Evolutionary conservation across 1,284 basidiomycete species (phyloP), one percentile per base, ranked within the genome.

Genomic region (Farysia itapuensis): DNA sequence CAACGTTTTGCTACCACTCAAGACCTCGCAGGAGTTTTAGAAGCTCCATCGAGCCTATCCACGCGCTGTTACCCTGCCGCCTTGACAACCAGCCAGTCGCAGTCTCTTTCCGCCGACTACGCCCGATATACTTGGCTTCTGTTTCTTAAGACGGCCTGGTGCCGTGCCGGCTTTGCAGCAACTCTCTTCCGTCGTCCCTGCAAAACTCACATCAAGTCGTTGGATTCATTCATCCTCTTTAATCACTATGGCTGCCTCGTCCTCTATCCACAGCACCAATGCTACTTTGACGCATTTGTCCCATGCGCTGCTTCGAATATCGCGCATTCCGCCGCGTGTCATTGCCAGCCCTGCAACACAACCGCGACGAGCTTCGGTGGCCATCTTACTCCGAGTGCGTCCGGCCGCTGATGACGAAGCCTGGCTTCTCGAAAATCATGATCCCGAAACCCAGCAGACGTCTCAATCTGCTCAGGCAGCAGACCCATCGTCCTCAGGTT

Each of bases 291-390:
- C 65, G 22, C 63, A 67, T 33, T 61, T 76, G 13, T 59, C 70
- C 21, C 71, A 71, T 38, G 74, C 69, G 15, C 66, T 76, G 8
- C 45, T 54, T 2, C 66, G 69, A 35, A 72, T 76, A 41, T 63
- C 66, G 3, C 65, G 61, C 23, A 67, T 70, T 16, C 50, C 63
- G 13, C 68, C 74, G 1, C 53, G 72, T 12, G 58, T 63, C n/a
- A 74, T 76, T 15, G 65, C 67, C 9, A 69, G 64, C 4, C 74
- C 74, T 4, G 61, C 72, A 0, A 72, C 74, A 5, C 74, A 76
- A 40, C 74, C 72, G 6, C 67, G 74, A 9, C 52, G 73, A 21
- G 74, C 74, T 24, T 70, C 67, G 16, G 74, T 76, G 5, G 74
- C 74, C n/a, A 66, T 76, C 35, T 51, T 76, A n/a, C 34, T 76